These are phyloP conservation scores for Jatropha multifida DNA, from an alignment of 441 rosid species.

Conservation along the genomic window DNA sequence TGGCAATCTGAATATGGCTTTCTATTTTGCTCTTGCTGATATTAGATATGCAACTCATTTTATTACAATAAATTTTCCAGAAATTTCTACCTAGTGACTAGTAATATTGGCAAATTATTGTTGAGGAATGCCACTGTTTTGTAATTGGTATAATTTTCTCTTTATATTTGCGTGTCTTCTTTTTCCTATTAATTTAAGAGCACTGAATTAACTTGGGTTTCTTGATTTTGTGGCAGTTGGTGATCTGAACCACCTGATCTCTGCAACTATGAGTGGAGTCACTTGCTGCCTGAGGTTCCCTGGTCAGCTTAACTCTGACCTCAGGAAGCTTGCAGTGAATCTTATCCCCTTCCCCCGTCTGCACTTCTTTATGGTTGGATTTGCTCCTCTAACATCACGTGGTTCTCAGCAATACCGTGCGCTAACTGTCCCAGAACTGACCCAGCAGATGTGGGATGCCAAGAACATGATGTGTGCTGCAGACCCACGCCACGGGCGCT, in stretches of 20 bases:
- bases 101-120: not conserved
- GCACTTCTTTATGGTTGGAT: constrained; percentile 40
- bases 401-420: constrained; percentile 29
- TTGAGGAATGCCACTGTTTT: not conserved
- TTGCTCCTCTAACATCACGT: constrained; percentile 25
- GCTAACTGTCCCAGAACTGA: constrained; percentile 26
- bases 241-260: constrained; percentile 41
- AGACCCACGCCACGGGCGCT: constrained; percentile 24
- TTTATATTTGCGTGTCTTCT: not conserved
- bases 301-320: constrained; percentile 37
- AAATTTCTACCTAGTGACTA: not conserved
- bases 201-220: not conserved
- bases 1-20: not conserved
- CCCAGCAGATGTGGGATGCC: constrained; percentile 31
- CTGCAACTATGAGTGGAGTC: constrained; percentile 45
- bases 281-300: constrained; percentile 44
- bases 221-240: constrained; percentile 27
- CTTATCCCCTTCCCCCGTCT: constrained; percentile 45
- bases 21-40: not conserved
- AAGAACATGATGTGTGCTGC: constrained; percentile 31
- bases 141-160: not conserved
- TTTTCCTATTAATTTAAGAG: not conserved
- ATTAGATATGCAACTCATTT: not conserved
- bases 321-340: constrained; percentile 45
- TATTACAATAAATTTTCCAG: not conserved